Evolutionary conservation across 306 rosid species (phyloP), one percentile per base, ranked within the genome.

Genomic region (Neltuma alba): DNA sequence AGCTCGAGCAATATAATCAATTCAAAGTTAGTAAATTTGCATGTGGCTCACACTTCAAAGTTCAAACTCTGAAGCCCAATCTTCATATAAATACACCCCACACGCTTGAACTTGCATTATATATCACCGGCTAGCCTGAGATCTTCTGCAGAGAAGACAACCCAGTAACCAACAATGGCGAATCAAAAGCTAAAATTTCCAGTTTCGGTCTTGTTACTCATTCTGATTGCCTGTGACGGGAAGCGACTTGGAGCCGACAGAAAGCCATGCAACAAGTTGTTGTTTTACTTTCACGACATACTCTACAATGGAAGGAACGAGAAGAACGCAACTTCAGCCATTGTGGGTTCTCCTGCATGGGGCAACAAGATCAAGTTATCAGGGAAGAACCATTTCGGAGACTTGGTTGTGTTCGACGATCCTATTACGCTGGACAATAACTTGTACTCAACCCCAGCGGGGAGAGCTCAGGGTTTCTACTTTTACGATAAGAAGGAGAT

Each of bases 271-370:
- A 83, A 75, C 28, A 72, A 40, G 25, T 61, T 90, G 31, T 77
- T 79, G 2, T 76, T 90, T 18, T 88, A 82, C 42, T 88, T 90
- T 77, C 94, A 90, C 50, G 90, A 88, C 76, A 80, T 79, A 33
- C 37, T 83, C 27, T 83, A 66, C 82, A 87, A 87, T 18, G 90
- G 88, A 7, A 9, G 65, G 5, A 87, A 87, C 38, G 45, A 70
- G 14, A 50, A 64, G 68, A 80, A 64, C 42, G 79, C 83, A 20
- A 80, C 83, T 23, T 58, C 83, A 25, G 79, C 75, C 45, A 79
- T 79, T 20, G 65, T 79, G 6, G 66, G 64, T 6, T 12, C 83
- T 13, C 78, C 83, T 11, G n/a, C 73, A 5, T 23, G 94, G 87
- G 85, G 74, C 3, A 90, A 88, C 83, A 74, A 0, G 57, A 88